Evolutionary conservation across 2,329 filamentous ascomycete species (phyloP), one percentile per base, ranked within the genome.

Genomic region (Stromatinia cepivora): DNA sequence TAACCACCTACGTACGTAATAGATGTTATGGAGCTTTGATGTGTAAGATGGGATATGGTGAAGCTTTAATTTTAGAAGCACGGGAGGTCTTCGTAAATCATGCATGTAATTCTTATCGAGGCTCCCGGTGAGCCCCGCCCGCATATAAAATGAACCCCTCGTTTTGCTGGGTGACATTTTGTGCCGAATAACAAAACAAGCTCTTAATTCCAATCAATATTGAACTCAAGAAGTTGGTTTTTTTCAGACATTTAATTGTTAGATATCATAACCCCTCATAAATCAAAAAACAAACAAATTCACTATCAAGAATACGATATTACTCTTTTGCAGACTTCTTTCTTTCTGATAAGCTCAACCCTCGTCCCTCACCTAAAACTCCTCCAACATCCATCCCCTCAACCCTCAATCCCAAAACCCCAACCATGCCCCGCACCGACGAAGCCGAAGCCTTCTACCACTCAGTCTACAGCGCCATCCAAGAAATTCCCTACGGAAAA

Each of bases 401-500:
- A 53, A 69, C 45, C 62, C 52, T 34, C 48, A 61, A 56, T 36
- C 10, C n/a, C 4, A 25, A 28, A 52, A 25, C 62, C 72, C 36
- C n/a, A 65, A 73, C 31, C 22, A 92, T 93, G 90, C 78, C 89
- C 25, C 61, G 88, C 71, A 88, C 89, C 57, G 91, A 93, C 74
- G 91, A 94, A 80, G 90, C 90, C 17, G 84, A 85, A 72, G 85
- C 90, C 28, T 94, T 93, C 83, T 92, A 90, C 80, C 81, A 84
- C 81, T 82, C 91, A 57, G 93, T 97, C 63, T 97, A 97, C 81
- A 82, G 84, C 70, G 93, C 94, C 20, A 87, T 97, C 4, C 92
- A 94, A 79, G 88, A 97, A 79, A 91, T 98, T 45, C 94, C 95
- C 0, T 78, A 80, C 11, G 94, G 94, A 71, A 91, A 86, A 77